Evolutionary conservation across 495 filamentous ascomycete species (phyloP).

Genomic region (Podospora appendiculata): DNA sequence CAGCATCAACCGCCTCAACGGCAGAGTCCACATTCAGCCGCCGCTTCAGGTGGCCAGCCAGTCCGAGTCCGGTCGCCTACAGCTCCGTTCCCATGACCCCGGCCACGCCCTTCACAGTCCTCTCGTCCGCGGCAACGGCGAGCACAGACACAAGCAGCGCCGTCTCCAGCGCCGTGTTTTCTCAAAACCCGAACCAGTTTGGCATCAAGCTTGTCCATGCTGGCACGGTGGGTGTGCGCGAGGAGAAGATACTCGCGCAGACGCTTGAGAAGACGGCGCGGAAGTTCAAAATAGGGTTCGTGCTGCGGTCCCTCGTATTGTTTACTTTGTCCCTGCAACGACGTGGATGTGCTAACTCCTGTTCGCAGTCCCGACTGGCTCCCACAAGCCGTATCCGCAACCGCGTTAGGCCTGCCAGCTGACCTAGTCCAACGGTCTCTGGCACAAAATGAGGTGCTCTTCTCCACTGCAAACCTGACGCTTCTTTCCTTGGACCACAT

Average conservation of each 20-base stretch:
- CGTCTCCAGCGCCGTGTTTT: slow-evolving; percentile 5
- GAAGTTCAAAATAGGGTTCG: slow-evolving; percentile 35
- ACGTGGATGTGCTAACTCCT: not conserved
- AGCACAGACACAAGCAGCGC: slow-evolving; percentile 10
- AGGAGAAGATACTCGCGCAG: slow-evolving; percentile 30
- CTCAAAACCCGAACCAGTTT: slow-evolving; percentile 24
- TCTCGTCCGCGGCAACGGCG: slow-evolving; percentile 25
- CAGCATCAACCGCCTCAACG: slow-evolving; percentile 10
- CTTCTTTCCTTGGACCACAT: slow-evolving; percentile 62
- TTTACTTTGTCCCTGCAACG: not conserved
- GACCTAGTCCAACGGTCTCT: slow-evolving; percentile 59
- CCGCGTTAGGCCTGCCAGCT: slow-evolving; percentile 29
- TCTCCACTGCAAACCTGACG: slow-evolving; percentile 61
- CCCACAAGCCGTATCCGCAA: slow-evolving; percentile 23
- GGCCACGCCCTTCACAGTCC: slow-evolving; percentile 31
- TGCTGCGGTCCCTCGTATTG: not conserved
- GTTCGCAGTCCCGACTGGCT: slow-evolving; percentile 29
- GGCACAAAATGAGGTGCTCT: slow-evolving; percentile 60
- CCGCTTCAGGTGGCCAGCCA: slow-evolving; percentile 13
- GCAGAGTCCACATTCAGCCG: slow-evolving; percentile 12
- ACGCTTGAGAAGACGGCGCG: slow-evolving; percentile 35
- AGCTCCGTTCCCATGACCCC: slow-evolving; percentile 36
- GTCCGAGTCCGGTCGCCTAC: slow-evolving; percentile 11
- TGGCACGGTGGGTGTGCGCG: slow-evolving; percentile 19
- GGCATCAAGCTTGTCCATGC: slow-evolving; percentile 31